Evolutionary conservation across 768 basidiomycete species (phyloP).

Genomic region (Mycena sanguinolenta): DNA sequence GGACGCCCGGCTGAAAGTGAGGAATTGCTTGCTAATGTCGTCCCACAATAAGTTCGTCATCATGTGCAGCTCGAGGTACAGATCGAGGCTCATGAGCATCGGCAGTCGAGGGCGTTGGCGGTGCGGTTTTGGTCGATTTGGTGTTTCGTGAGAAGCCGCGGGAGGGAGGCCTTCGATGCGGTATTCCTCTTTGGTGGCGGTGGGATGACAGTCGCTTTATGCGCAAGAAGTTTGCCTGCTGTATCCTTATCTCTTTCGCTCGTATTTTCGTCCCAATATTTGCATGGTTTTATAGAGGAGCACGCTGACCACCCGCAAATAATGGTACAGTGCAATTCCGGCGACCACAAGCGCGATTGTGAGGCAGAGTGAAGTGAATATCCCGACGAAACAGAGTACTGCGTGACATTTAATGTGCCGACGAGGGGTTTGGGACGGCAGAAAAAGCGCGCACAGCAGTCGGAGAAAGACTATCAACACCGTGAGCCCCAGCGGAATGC

Average conservation of each 20-base stretch:
- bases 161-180: slow-evolving; percentile 21
- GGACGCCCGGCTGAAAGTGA: slow-evolving; percentile 86
- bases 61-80: too few species aligned
- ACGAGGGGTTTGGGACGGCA: slow-evolving; percentile 35
- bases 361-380: slow-evolving; percentile 36
- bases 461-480: slow-evolving; percentile 13
- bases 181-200: slow-evolving; percentile 6
- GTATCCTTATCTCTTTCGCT: slow-evolving; percentile 14
- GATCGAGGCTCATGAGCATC: too few species aligned
- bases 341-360: slow-evolving; percentile 31
- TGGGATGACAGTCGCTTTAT: slow-evolving; percentile 9
- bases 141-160: too few species aligned
- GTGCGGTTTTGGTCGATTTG: too few species aligned
- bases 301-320: slow-evolving; percentile 29
- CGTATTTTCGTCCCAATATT: slow-evolving; percentile 25
- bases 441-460: slow-evolving; percentile 29
- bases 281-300: slow-evolving; percentile 36
- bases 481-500: neutral
- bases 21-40: slow-evolving; percentile 92
- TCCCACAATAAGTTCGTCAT: too few species aligned
- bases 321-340: slow-evolving; percentile 28
- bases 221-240: neutral
- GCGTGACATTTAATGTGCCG: slow-evolving; percentile 21
- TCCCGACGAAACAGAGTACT: slow-evolving; percentile 32
- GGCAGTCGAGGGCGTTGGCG: too few species aligned